These are phyloP conservation scores for Arabidopsis arenosa DNA, from an alignment of 345 rosid genomes.

Conservation along the genomic window DNA sequence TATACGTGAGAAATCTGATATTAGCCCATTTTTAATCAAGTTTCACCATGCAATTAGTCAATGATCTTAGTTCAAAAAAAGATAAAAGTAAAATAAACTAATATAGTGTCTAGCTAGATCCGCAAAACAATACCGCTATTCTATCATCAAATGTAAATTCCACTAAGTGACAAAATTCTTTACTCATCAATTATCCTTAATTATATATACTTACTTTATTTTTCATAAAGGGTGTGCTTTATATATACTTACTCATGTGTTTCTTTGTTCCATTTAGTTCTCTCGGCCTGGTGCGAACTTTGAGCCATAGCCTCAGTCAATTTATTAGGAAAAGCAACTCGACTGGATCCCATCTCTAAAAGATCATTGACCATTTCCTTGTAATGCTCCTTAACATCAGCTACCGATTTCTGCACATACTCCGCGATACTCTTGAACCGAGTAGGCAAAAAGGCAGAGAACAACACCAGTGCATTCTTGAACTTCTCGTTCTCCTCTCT, in stretches of 20 bases:
- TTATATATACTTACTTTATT: constrained; percentile 16
- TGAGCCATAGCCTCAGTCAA: neutral
- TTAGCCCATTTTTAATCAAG: neutral
- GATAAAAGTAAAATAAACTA: too few species aligned
- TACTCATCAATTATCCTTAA: too few species aligned
- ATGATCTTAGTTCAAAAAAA: too few species aligned
- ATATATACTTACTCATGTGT: constrained; percentile 32
- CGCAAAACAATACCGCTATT: too few species aligned
- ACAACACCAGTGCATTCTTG: neutral
- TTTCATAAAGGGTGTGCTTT: too few species aligned
- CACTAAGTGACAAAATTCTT: too few species aligned
- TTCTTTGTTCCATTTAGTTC: constrained; percentile 16
- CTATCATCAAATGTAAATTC: too few species aligned
- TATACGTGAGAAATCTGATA: neutral
- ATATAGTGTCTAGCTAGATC: too few species aligned
- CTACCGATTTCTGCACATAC: constrained; percentile 9
- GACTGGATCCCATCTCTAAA: neutral
- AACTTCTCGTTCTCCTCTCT: constrained; percentile 21
- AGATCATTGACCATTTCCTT: constrained; percentile 27
- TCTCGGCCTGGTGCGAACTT: neutral
- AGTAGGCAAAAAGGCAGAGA: neutral
- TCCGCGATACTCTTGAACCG: constrained; percentile 13
- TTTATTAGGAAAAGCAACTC: neutral
- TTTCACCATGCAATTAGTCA: too few species aligned
- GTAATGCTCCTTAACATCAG: constrained; percentile 17